phyloP scores from a whole-genome alignment of 305 asterid species.

The Withania somnifera region DNA sequence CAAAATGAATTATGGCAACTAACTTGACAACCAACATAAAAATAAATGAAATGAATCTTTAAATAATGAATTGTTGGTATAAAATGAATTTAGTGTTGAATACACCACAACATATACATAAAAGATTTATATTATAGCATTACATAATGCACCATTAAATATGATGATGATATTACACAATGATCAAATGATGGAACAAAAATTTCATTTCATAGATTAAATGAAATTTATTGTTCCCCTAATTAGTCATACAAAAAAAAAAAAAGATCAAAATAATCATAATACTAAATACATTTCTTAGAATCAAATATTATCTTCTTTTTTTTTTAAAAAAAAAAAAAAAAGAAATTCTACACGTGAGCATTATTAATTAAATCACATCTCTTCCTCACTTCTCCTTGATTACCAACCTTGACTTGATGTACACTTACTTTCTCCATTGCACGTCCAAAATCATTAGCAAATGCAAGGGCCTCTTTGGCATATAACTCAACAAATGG shows the following conservation, averaged over 20 bases:
- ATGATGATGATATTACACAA: neutral
- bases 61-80: neutral
- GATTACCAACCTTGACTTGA: conserved; percentile 14
- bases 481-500: conserved; percentile 21
- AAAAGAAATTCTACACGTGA: neutral
- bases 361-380: conserved; percentile 17
- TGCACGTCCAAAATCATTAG: conserved; percentile 20
- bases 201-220: neutral
- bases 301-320: neutral
- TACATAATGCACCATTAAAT: too few species aligned
- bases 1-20: too few species aligned
- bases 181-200: neutral
- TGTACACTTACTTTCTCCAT: conserved; percentile 24
- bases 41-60: neutral
- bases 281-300: neutral
- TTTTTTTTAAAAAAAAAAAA: neutral
- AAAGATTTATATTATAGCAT: too few species aligned
- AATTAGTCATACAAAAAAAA: too few species aligned
- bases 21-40: too few species aligned
- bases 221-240: too few species aligned
- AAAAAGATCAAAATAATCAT: neutral
- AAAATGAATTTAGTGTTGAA: neutral
- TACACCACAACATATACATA: neutral
- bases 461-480: conserved; percentile 7
- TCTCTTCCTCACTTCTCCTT: conserved; percentile 30